Conservation (phyloP, 2,329 filamentous ascomycete genomes). For the Claviceps capensis region DNA sequence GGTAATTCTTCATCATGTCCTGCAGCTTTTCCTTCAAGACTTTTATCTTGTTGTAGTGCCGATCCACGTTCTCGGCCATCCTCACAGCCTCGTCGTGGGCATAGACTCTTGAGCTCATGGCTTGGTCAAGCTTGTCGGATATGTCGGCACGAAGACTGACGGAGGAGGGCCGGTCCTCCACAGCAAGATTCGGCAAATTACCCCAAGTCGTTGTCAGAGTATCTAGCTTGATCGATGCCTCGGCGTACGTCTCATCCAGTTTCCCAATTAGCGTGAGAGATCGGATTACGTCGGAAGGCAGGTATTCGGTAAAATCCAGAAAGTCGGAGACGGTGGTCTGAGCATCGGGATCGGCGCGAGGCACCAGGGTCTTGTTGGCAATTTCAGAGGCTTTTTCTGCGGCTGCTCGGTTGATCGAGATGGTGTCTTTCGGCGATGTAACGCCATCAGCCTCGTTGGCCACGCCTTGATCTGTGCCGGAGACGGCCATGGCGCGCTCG, state of each 20-base stretch:
- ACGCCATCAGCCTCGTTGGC: conserved; percentile 11
- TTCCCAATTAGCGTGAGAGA: conserved; percentile 52
- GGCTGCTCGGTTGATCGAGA: conserved; percentile 14
- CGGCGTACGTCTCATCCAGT: conserved; percentile 44
- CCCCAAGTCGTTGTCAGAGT: conserved; percentile 44
- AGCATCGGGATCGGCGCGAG: conserved; percentile 50
- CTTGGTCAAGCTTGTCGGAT: conserved; percentile 40
- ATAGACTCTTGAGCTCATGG: conserved; percentile 41
- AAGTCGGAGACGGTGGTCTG: conserved; percentile 59
- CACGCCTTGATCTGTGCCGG: conserved; percentile 11
- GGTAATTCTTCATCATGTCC: conserved; percentile 47
- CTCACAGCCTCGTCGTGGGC: conserved; percentile 48
- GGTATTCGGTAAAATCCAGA: conserved; percentile 56
- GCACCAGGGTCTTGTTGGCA: conserved; percentile 29
- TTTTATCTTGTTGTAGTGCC: conserved; percentile 47
- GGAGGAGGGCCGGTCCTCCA: conserved; percentile 33
- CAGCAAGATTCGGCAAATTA: conserved; percentile 34
- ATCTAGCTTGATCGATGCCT: conserved; percentile 40
- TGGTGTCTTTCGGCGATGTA: conserved; percentile 16
- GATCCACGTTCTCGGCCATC: conserved; percentile 48
- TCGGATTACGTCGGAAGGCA: conserved; percentile 51
- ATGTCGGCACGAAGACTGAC: conserved; percentile 44
- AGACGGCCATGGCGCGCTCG: conserved; percentile 15
- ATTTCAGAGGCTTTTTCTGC: conserved; percentile 16
- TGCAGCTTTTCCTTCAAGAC: conserved; percentile 44